phyloP scores from a whole-genome alignment of 1,284 basidiomycete species.

The Malassezia yamatoensis region DNA sequence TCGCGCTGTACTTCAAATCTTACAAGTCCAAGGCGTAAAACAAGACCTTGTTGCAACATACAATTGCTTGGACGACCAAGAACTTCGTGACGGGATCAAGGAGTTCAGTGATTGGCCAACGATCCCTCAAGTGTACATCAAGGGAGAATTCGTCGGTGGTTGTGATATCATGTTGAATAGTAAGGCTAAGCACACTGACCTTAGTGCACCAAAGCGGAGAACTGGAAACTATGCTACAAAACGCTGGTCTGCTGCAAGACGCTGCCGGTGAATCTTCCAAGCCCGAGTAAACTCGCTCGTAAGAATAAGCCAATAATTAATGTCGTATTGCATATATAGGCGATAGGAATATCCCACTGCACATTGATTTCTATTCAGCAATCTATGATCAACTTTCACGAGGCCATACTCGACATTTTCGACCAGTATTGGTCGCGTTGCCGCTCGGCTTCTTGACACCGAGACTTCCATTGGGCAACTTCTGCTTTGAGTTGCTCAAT shows the following conservation, averaged over 20 bases:
- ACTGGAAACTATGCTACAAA: conserved; percentile 65
- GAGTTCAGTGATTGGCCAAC: conserved; percentile 96
- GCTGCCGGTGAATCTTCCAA: neutral
- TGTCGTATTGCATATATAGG: neutral
- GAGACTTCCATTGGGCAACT: conserved; percentile 38
- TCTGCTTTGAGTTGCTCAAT: conserved; percentile 34
- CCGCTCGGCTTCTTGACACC: conserved; percentile 36
- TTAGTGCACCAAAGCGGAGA: conserved; percentile 86
- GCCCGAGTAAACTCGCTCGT: neutral
- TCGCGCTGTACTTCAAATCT: conserved; percentile 77
- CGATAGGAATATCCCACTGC: no score
- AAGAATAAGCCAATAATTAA: neutral
- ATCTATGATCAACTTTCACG: neutral
- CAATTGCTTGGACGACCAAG: conserved; percentile 77
- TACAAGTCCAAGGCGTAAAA: conserved; percentile 77
- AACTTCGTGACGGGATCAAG: conserved; percentile 75
- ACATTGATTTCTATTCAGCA: neutral
- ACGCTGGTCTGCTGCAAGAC: conserved; percentile 23
- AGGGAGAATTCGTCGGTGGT: conserved; percentile 90
- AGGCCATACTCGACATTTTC: neutral
- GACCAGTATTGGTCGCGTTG: conserved; percentile 24
- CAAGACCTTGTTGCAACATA: conserved; percentile 54
- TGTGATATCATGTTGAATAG: conserved; percentile 88
- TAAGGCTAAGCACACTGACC: conserved; percentile 56
- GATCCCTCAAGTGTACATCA: conserved; percentile 86